Base-by-base conservation (phyloP, 1,139 yeast species). In the Magnusiomyces ingens region DNA sequence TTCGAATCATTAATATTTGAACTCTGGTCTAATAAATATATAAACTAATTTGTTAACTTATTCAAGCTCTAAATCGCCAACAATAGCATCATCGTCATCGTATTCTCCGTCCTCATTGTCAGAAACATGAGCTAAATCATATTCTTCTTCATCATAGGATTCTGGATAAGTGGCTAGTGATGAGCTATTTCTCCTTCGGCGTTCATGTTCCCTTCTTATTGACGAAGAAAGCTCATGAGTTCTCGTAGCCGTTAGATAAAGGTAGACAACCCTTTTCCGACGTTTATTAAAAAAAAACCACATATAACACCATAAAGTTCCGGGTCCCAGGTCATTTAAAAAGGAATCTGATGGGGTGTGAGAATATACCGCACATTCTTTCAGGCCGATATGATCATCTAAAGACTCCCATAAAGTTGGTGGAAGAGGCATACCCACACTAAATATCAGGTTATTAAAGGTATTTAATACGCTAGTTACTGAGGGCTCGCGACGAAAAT, bases 241-340 rank as follows among this genome's bases (percentile, higher is more conserved):
- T 26, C 72, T 59, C 38, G 59, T 62, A 12, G 73, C 71, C 46
- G 67, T 67, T 50, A 85, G 67, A 63, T 89, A 87, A 35, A 93
- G 69, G 66, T 86, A 93, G 0, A 95, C 89, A 2, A 93, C 98
- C 59, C 98, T 78, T 71, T 91, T 93, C 70, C 86, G 81, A 64
- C 88, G 86, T 69, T 88, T 90, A 71, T 89, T 93, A 71, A 87
- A 90, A 52, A 93, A 82, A 68, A 93, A 93, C 85, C 95, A 93
- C 76, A 88, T 88, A 66, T 84, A 77, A 43, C 93, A 85, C 99
- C 99, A 93, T 71, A 86, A 74, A 1, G 85, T 80, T 50, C 87
- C 91, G 42, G 86, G 84, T 40, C 84, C 87, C 36, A 47, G 19
- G 62, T 81, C 84, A 56, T 86, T 84, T 40, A 89, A 74, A 45